Evolutionary conservation across 306 rosid species (phyloP), one percentile per base, ranked within the genome.

Genomic region (Glycine soja): DNA sequence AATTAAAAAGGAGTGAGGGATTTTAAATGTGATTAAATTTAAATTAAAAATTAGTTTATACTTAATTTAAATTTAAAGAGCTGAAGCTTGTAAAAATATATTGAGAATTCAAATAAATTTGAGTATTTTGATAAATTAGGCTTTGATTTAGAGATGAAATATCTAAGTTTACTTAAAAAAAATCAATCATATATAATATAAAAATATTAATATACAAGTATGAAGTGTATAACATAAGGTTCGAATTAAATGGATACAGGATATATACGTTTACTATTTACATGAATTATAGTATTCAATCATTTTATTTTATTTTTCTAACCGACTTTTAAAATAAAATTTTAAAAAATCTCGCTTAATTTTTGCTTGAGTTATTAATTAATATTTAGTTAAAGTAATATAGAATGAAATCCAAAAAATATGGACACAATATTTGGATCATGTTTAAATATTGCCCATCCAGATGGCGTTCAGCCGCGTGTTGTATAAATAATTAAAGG

Each of bases 401-500:
- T 6, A 53, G 59, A 53, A 53, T n/a, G 19, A 53, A 8, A 56
- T 16, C 11, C 13, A 18, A 58, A 58, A 58, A 16, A 57, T 4
- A 59, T 61, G 67, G 15, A 61, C 8, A 61, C 3, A 10, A 5
- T 7, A 11, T 11, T 62, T 62, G 8, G 32, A 62, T 32, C 15
- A 16, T 62, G 9, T 32, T 62, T 10, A 24, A 30, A 69, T 42
- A 18, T 9, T 53, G 40, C 42, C 58, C 38, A 5, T 16, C 18
- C 15, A 16, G n/a, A 8, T 64, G 24, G 9, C 0, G 46, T 11
- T 53, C 3, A 79, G 50, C 38, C 10, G 43, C 30, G 3, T 19
- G 68, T 13, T 70, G 57, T 19, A n/a, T 57, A 54, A 53, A 71
- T 58, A 72, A 80, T 80, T 48, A 56, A 62, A 80, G 43, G 73